Evolutionary conservation across 2,329 filamentous ascomycete species (phyloP).

Genomic region (Scedosporium aurantiacum): DNA sequence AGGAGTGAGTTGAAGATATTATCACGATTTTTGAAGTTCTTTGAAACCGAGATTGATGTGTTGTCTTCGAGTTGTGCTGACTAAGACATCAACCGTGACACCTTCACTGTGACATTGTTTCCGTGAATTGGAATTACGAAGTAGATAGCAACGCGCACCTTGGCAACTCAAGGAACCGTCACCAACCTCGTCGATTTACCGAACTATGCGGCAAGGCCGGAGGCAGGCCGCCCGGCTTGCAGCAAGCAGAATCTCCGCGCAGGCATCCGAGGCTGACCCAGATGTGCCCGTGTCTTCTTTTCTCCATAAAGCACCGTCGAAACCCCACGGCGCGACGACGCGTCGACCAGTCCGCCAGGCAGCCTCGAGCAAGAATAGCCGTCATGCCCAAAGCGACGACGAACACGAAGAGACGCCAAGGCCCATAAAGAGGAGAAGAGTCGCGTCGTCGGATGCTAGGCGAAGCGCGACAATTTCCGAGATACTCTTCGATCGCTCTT

Average conservation of each 20-base stretch:
- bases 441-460: background rate
- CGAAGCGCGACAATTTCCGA: background rate
- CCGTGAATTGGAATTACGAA: too few species aligned
- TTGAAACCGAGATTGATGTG: too few species aligned
- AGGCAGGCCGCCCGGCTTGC: conserved; percentile 1
- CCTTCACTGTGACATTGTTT: too few species aligned
- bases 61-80: too few species aligned
- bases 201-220: background rate
- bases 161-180: too few species aligned
- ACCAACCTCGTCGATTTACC: too few species aligned
- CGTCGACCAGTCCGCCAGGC: background rate
- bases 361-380: background rate
- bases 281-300: background rate
- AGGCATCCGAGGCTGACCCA: background rate
- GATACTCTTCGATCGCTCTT: background rate
- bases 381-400: background rate
- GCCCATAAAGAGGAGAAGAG: conserved; percentile 1
- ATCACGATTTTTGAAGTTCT: too few species aligned
- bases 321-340: conserved; percentile 1
- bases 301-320: background rate
- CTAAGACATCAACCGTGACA: too few species aligned
- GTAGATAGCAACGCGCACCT: too few species aligned
- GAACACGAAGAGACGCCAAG: background rate
- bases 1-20: too few species aligned
- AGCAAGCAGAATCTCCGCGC: conserved; percentile 1